phyloP scores from a whole-genome alignment of 2,329 filamentous ascomycete species.

The Chaetothyriales sp. region DNA sequence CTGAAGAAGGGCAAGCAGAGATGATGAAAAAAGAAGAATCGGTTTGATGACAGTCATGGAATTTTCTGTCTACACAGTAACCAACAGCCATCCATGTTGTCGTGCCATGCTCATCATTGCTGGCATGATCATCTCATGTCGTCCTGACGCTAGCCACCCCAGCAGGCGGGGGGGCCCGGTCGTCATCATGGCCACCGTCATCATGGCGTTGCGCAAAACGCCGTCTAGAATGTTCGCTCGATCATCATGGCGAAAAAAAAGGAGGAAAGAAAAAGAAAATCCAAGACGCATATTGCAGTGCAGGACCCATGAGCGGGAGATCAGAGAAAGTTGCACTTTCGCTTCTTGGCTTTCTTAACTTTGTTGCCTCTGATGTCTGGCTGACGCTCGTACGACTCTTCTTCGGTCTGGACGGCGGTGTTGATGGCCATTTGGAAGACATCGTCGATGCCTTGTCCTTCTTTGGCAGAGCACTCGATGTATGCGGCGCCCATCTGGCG shows the following conservation, averaged over 20 bases:
- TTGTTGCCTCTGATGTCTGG: slow-evolving; percentile 20
- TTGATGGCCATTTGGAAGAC: slow-evolving; percentile 89
- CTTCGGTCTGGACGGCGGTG: slow-evolving; percentile 73
- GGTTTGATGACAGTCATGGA: not conserved
- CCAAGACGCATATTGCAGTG: not conserved
- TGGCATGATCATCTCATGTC: not conserved
- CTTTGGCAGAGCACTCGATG: slow-evolving; percentile 97
- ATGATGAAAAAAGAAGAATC: not conserved
- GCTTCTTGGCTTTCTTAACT: slow-evolving; percentile 63
- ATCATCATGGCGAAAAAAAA: not conserved
- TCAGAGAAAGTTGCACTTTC: slow-evolving; percentile 68
- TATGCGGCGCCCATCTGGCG: slow-evolving; percentile 89
- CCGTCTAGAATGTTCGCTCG: not conserved
- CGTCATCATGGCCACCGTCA: not conserved
- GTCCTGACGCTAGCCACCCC: not conserved
- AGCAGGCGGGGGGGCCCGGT: not conserved
- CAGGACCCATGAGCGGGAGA: slow-evolving; percentile 1
- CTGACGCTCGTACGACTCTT: slow-evolving; percentile 35
- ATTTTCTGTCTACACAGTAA: not conserved
- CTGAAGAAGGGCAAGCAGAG: not conserved
- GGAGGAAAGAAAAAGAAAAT: not conserved
- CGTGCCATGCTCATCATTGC: not conserved
- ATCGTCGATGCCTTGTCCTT: slow-evolving; percentile 89
- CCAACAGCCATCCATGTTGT: not conserved
- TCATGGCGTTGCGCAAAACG: not conserved